These are phyloP conservation scores for Penicillium concentricum DNA, from an alignment of 2,329 filamentous ascomycete species.

Conservation along the genomic window DNA sequence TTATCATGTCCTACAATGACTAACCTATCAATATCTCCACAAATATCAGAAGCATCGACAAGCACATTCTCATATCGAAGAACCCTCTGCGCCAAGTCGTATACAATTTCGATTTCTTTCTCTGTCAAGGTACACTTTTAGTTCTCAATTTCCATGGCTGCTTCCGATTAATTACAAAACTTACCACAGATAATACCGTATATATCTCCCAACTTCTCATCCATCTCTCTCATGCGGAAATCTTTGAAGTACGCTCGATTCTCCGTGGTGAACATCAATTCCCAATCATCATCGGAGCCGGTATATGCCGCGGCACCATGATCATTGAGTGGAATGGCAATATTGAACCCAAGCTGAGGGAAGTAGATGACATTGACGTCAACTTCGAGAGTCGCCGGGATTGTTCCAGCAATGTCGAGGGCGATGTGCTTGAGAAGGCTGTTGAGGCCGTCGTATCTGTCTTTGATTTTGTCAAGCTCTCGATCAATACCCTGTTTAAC, in stretches of 20 bases:
- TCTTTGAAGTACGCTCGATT: constrained; percentile 84
- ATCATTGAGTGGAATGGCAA: constrained; percentile 66
- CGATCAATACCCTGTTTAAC: constrained; percentile 70
- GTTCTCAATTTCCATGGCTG: not conserved
- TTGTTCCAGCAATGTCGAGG: constrained; percentile 58
- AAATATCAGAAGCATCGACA: constrained; percentile 69
- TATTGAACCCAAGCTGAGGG: constrained; percentile 87
- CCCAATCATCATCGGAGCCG: constrained; percentile 69
- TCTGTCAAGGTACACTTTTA: constrained; percentile 50
- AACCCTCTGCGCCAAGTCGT: constrained; percentile 69
- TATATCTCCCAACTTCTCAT: constrained; percentile 78
- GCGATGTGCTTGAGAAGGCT: constrained; percentile 69
- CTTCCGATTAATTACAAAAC: constrained; percentile 17
- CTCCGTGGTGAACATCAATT: constrained; percentile 71
- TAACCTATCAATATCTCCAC: constrained; percentile 76
- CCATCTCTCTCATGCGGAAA: constrained; percentile 73
- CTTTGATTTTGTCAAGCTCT: constrained; percentile 74
- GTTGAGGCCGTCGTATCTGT: constrained; percentile 74
- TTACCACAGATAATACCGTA: constrained; percentile 79
- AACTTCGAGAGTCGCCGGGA: constrained; percentile 58
- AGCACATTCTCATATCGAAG: constrained; percentile 68
- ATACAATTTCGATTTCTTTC: constrained; percentile 83
- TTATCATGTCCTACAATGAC: not conserved
- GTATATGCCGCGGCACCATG: constrained; percentile 62
- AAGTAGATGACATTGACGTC: constrained; percentile 80